Evolutionary conservation across 441 rosid genomes (phyloP).

Genomic region (Jatropha multifida): DNA sequence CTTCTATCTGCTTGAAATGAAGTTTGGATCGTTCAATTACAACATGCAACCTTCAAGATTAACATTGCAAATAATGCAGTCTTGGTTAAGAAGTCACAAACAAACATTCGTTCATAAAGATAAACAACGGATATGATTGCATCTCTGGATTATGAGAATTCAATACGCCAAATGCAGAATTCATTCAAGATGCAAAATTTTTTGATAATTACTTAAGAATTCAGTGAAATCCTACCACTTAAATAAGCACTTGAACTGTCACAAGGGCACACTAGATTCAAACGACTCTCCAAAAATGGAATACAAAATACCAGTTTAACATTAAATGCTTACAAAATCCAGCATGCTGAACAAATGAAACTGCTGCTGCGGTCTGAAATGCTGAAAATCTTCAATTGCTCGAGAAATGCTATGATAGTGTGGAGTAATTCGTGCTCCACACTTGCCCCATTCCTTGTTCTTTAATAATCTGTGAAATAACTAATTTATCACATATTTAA

Average conservation of each 20-base stretch:
- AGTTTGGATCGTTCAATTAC: neutral
- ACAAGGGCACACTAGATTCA: neutral
- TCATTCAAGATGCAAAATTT: neutral
- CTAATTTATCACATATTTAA: too few relatives aligned
- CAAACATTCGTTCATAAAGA: neutral
- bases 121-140: neutral
- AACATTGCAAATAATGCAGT: neutral
- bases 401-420: neutral
- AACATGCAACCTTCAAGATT: neutral
- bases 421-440: too few relatives aligned
- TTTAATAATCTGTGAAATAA: too few relatives aligned
- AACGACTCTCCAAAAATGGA: neutral
- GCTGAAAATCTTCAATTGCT: neutral
- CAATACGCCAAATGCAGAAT: neutral
- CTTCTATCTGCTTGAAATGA: neutral
- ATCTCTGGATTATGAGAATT: neutral
- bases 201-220: neutral
- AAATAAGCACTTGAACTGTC: neutral
- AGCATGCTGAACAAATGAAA: neutral
- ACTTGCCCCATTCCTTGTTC: too few relatives aligned
- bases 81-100: neutral
- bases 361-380: neutral
- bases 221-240: neutral
- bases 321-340: neutral
- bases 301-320: neutral